Base-by-base conservation (phyloP, 176 grass and related monocot species). In the Musa beccarii region DNA sequence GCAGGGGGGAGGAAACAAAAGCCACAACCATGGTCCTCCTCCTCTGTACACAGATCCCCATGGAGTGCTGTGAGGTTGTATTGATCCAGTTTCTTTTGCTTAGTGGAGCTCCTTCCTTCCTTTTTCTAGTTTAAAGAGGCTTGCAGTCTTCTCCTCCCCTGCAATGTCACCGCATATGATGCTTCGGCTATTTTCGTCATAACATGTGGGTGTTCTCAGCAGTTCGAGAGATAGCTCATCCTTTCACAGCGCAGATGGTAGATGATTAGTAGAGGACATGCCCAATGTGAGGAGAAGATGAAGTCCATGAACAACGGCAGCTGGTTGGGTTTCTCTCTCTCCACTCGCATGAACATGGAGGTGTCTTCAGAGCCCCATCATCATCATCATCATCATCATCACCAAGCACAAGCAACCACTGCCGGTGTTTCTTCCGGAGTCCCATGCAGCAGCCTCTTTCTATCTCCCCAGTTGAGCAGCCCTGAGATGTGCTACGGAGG, bases 301-400 rank as follows among this genome's bases (percentile, higher is more conserved):
- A 71, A 83, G 13, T 68, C 74, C 66, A 99, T 94, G 95, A 92
- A 80, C 61, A 90, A 68, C 72, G 83, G 66, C 34, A 43, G 6
- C 84, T 94, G 95, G 88, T 69, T 99, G 52, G 88, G 88, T 71
- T 99, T 99, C 88, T 99, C 95, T 74, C 90, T 99, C 79, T 88
- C 90, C 24, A 79, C 88, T 19, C 86, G 87, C 34, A 76, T 80
- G 84, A 63, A 75, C 69, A 87, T 89, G 87, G 87, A 89, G 70
- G 77, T 81, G 79, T 78, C 87, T 17, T 69, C 82, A 15, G 79
- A 51, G 16, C 79, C 64, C 20, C 86, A 54, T 69, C 69, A 77
- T 54, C 26, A 50, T 73, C 66, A 79, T 53, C 43, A 62, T 21
- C 66, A 2, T 56, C 28, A 43, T 43, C 34, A 43, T 43, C 53